Conservation (phyloP, 805 yeast genomes). For the Metschnikowia proteae region DNA sequence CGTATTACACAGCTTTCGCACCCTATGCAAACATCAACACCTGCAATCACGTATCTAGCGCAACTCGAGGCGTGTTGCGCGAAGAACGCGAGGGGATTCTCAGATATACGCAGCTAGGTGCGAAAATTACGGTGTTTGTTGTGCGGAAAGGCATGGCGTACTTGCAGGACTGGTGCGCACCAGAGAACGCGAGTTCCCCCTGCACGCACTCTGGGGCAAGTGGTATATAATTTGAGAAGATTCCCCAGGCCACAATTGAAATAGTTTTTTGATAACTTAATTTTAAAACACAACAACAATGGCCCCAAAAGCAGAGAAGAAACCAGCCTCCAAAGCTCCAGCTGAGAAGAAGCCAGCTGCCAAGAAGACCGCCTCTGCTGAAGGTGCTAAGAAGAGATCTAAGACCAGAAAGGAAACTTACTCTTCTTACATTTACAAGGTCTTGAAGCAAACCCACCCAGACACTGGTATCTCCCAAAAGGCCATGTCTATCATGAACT, state of each 20-base stretch:
- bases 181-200: constrained; percentile 17
- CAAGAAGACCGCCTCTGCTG: constrained; percentile 31
- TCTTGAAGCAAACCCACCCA: constrained; percentile 38
- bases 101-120: constrained; percentile 14
- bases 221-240: constrained; percentile 19
- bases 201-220: constrained; percentile 20
- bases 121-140: constrained; percentile 10
- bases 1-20: not conserved
- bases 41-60: not conserved
- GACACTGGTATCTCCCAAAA: constrained; percentile 39
- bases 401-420: constrained; percentile 39
- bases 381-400: constrained; percentile 32
- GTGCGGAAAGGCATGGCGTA: constrained; percentile 7
- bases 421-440: constrained; percentile 38
- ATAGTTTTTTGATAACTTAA: constrained; percentile 16
- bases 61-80: not conserved
- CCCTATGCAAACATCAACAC: not conserved
- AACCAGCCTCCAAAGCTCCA: constrained; percentile 39
- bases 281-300: constrained; percentile 19
- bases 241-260: constrained; percentile 11
- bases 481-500: constrained; percentile 40
- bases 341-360: constrained; percentile 41
- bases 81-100: constrained; percentile 12
- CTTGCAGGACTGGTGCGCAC: constrained; percentile 15
- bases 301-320: constrained; percentile 40